Base-by-base conservation (phyloP, 805 yeast species). In the Torulaspora quercuum region DNA sequence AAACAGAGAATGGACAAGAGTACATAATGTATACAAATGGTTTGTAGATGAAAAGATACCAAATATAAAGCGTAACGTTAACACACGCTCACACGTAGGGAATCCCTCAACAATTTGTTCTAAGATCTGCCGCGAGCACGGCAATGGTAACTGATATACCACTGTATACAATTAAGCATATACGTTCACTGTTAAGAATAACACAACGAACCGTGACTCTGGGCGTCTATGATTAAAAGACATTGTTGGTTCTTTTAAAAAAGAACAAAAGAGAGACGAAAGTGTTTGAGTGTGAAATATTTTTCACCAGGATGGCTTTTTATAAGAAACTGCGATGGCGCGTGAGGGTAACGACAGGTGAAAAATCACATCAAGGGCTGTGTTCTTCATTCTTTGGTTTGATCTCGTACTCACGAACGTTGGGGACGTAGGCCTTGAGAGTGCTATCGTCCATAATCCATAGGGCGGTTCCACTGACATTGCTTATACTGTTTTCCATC, bases 81-180 rank as follows among this genome's bases (percentile, higher is more conserved):
- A 22, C n/a, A 15, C 30, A 21, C 37, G 12, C 25, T 21, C 28
- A 21, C 28, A 34, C 19, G 25, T 21, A 12, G 32, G 37, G 37
- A 28, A 34, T 34, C 37, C 37, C 37, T 34, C 30, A 34, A 25
- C 24, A 27, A 26, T 29, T 36, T 38, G 29, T 65, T 84, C 89
- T 84, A 73, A 82, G 92, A 83, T 52, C 84, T 68, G 67, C 83
- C 92, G 92, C 92, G 89, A 84, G 95, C 95, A 84, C 95, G 85
- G 74, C 73, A 67, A 25, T 29, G 27, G 23, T 18, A 32, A 13
- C 30, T 16, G 45, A 43, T 37, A 31, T 33, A 32, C 34, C 13
- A 28, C 23, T 26, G 35, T 29, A 27, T 20, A 3, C 10, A 12
- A 11, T 13, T 14, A 25, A 11, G 17, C 13, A 29, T 35, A 63